A percentile compares a stretch with the other conserved stretches of the same genome.
These are phyloP conservation scores for Heliosperma pusillum DNA, from an alignment of 148 eudicot genomes.

Conservation along the genomic window DNA sequence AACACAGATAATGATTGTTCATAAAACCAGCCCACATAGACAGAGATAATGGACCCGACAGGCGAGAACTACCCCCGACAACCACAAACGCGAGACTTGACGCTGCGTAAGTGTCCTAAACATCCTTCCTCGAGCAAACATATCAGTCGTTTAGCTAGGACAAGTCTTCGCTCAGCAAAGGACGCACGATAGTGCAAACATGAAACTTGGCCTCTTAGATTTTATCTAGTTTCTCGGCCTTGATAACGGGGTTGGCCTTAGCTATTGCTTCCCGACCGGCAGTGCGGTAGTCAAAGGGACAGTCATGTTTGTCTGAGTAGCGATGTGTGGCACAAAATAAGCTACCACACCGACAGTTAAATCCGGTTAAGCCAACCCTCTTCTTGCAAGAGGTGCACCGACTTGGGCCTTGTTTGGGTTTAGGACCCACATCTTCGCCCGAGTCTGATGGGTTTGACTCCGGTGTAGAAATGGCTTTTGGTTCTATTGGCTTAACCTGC, in stretches of 20 bases:
- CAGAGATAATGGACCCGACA: constrained; percentile 27
- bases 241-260: constrained; percentile 56
- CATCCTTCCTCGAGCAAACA: constrained; percentile 23
- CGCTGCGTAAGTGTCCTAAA: constrained; percentile 24
- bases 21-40: constrained; percentile 29
- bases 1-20: constrained; percentile 12
- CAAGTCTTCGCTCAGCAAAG: constrained; percentile 24
- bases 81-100: constrained; percentile 32
- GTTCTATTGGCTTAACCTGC: constrained; percentile 31
- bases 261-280: constrained; percentile 61
- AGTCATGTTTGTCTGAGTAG: constrained; percentile 66
- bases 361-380: constrained; percentile 67
- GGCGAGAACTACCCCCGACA: constrained; percentile 22
- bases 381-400: constrained; percentile 60
- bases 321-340: constrained; percentile 64
- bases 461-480: constrained; percentile 23
- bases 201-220: constrained; percentile 28
- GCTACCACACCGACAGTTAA: constrained; percentile 59
- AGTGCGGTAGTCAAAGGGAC: constrained; percentile 55
- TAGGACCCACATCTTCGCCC: constrained; percentile 26
- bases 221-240: constrained; percentile 51
- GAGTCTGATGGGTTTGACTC: constrained; percentile 28
- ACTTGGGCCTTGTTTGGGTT: constrained; percentile 48
- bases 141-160: constrained; percentile 20
- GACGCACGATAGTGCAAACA: constrained; percentile 20